Conservation (phyloP, 768 basidiomycete genomes). For the Trametes villosa region DNA sequence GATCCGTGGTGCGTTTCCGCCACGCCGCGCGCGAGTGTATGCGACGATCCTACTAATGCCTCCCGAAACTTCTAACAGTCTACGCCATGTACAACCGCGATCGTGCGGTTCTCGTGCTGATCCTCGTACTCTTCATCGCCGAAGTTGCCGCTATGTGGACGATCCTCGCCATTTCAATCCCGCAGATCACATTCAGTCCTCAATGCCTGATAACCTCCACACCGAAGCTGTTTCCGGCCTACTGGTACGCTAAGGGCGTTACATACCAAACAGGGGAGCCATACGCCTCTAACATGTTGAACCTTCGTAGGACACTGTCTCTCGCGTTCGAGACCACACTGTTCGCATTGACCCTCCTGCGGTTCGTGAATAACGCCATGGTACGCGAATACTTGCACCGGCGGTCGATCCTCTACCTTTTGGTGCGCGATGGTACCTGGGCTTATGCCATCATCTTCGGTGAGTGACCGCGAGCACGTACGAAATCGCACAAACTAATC, state of each 20-base stretch:
- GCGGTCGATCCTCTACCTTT: conserved; percentile 3
- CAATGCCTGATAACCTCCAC: conserved; percentile 16
- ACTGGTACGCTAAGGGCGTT: conserved; percentile 1
- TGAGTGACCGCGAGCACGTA: background rate
- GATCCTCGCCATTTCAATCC: conserved; percentile 5
- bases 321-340: conserved; percentile 20
- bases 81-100: conserved; percentile 21
- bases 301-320: conserved; percentile 5
- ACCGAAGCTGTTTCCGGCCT: conserved; percentile 5
- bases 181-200: conserved; percentile 7
- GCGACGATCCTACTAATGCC: background rate
- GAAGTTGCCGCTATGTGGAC: conserved; percentile 14
- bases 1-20: conserved; percentile 19
- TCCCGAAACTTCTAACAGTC: background rate
- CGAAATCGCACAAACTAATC: background rate
- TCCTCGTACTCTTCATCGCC: conserved; percentile 9
- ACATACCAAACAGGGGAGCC: background rate
- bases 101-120: background rate
- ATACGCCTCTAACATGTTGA: background rate
- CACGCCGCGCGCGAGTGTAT: too few species aligned
- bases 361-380: background rate
- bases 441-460: conserved; percentile 21
- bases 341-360: conserved; percentile 16
- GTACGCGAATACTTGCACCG: background rate
- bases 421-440: conserved; percentile 22